Percentiles rank a stretch among this genome's conserved stretches.
Conservation (phyloP, 139 green algal genomes). For the Chlamydomonas incerta region DNA sequence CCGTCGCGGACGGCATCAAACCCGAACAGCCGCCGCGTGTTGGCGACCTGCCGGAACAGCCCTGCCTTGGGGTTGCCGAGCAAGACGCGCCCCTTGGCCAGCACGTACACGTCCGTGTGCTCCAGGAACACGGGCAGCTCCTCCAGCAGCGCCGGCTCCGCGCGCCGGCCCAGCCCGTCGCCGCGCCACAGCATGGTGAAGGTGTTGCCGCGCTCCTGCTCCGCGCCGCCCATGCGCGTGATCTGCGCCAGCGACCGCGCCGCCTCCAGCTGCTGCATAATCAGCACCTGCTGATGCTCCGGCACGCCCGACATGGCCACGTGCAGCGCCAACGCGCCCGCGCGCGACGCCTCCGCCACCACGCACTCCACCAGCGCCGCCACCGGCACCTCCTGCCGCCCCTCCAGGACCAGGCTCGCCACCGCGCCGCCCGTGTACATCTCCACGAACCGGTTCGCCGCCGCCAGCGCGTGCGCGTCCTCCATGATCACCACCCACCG, state of each 20-base stretch:
- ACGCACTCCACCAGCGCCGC: constrained; percentile 13
- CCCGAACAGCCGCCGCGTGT: background rate
- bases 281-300: constrained; percentile 27
- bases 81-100: constrained; percentile 26
- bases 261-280: constrained; percentile 37
- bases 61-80: background rate
- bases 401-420: constrained; percentile 17
- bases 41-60: constrained; percentile 1
- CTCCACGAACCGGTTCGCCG: constrained; percentile 37
- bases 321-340: background rate
- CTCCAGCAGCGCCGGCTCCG: constrained; percentile 20
- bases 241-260: background rate
- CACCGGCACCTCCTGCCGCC: background rate
- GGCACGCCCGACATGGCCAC: constrained; percentile 17
- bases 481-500: background rate
- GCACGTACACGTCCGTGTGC: constrained; percentile 17
- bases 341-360: background rate
- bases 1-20: constrained; percentile 13
- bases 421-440: constrained; percentile 38
- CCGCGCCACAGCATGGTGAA: constrained; percentile 43
- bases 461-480: constrained; percentile 23
- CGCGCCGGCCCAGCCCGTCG: constrained; percentile 27
- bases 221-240: constrained; percentile 14
- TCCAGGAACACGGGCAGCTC: constrained; percentile 26
- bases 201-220: constrained; percentile 34